Base-by-base conservation (phyloP, 805 yeast genomes). In the Candida sonorensis region DNA sequence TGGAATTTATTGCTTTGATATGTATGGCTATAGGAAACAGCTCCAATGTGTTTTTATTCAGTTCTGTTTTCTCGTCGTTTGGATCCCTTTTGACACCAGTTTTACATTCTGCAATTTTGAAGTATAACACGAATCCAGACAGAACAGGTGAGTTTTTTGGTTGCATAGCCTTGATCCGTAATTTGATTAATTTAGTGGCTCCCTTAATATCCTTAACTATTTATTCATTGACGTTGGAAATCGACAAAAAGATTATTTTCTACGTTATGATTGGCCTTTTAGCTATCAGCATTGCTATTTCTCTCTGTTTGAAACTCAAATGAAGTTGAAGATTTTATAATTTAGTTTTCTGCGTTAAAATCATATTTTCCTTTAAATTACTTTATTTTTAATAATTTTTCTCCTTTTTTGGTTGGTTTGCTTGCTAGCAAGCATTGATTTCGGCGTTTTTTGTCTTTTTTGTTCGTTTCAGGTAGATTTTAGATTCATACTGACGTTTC, bases 61-160 rank as follows among this genome's bases (percentile, higher is more conserved):
- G 59, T 16, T 56, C 64, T 0, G 22, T 59, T 1, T 48, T 75
- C 10, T 55, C 67, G 3, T 55, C 78, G 1, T 46, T 77, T 25
- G 72, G 77, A 1, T 59, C 77, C 0, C 34, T 75, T 4, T 60
- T 66, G 1, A 59, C 72, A 1, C 90, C 92, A 1, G 64, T 78
- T 0, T 40, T 79, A 9, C 79, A 74, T 45, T 65, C 81, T 0
- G 42, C 81, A 2, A 55, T 80, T 9, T 64, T 77, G 33, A 82
- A 82, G 50, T 76, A 77, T 51, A 71, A 67, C 38, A 20, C 37
- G 11, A 72, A 75, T 1, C 74, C 73, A 25, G 64, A 68, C 10
- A 67, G 68, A 39, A 65, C 74, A 4, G 94, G 94, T 12, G 86
- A 80, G 51, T 62, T 78, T 12, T 81, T 80, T 57, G 87, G 90